Conservation (phyloP, 23 red algal genomes). For the Cyanidium caldarium region DNA sequence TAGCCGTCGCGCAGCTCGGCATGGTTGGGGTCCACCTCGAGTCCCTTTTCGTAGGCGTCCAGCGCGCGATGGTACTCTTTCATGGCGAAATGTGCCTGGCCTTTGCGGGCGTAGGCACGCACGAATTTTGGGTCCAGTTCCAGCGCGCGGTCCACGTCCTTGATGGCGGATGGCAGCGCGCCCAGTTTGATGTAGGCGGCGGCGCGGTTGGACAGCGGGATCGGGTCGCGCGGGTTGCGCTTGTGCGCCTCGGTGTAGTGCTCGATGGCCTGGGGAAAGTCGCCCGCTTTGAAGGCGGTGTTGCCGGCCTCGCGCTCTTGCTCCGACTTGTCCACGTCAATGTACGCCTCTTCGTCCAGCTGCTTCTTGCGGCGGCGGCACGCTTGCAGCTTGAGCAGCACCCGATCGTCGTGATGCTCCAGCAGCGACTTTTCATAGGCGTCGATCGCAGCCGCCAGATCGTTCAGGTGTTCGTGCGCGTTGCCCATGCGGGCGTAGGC, state of each 20-base stretch:
- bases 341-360: slow-evolving; percentile 65
- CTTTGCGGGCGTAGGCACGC: slow-evolving; percentile 87
- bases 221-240: slow-evolving; percentile 82
- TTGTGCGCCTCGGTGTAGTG: slow-evolving; percentile 96
- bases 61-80: slow-evolving; percentile 98
- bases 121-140: slow-evolving; percentile 77
- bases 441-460: slow-evolving; percentile 50
- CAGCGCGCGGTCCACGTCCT: slow-evolving; percentile 69
- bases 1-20: slow-evolving; percentile 66
- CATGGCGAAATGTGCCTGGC: slow-evolving; percentile 83
- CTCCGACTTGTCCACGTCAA: slow-evolving; percentile 54
- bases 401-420: slow-evolving; percentile 65
- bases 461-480: slow-evolving; percentile 44
- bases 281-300: slow-evolving; percentile 41
- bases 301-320: slow-evolving; percentile 68
- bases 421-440: slow-evolving; percentile 81
- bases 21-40: slow-evolving; percentile 77
- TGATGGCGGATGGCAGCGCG: slow-evolving; percentile 77
- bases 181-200: slow-evolving; percentile 96
- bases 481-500: slow-evolving; percentile 84
- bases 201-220: slow-evolving; percentile 79
- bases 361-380: slow-evolving; percentile 27
- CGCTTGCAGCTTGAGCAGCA: slow-evolving; percentile 30
- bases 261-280: slow-evolving; percentile 80
- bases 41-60: slow-evolving; percentile 76